Evolutionary conservation across 139 green algal species (phyloP).

Genomic region (Picochlorum sp.): DNA sequence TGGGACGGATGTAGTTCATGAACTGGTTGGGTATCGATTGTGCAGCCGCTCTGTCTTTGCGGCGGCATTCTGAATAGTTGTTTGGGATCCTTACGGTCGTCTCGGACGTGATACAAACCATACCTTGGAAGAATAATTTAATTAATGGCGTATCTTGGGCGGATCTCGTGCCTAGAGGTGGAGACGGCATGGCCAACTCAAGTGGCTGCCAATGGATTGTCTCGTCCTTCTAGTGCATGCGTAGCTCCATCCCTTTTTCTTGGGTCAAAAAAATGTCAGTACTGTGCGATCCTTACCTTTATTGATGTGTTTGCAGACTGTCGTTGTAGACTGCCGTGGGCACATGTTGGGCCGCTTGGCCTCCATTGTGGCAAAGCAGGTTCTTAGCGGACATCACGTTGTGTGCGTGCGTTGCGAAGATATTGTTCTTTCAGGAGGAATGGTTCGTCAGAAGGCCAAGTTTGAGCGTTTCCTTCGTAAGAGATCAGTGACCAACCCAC

Average conservation of each 20-base stretch:
- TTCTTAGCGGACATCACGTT: slow-evolving; percentile 89
- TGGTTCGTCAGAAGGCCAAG: slow-evolving; percentile 96
- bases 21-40: neutral
- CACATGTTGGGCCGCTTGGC: slow-evolving; percentile 97
- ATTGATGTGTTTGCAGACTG: slow-evolving; percentile 31
- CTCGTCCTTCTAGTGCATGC: no score
- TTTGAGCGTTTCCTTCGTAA: slow-evolving; percentile 92
- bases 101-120: no score
- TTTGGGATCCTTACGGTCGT: no score
- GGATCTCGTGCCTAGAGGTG: no score
- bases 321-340: slow-evolving; percentile 87
- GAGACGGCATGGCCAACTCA: no score
- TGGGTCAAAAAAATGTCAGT: no score
- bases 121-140: no score
- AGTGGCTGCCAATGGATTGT: no score
- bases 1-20: neutral
- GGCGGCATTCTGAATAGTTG: no score
- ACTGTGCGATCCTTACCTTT: neutral
- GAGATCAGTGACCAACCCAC: slow-evolving; percentile 90
- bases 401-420: slow-evolving; percentile 86
- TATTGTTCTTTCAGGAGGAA: slow-evolving; percentile 89
- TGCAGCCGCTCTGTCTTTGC: neutral
- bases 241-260: no score
- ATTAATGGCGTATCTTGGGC: no score
- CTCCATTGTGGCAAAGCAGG: slow-evolving; percentile 94